Conservation (phyloP, 495 filamentous ascomycete genomes). For the Annulohypoxylon bovei region DNA sequence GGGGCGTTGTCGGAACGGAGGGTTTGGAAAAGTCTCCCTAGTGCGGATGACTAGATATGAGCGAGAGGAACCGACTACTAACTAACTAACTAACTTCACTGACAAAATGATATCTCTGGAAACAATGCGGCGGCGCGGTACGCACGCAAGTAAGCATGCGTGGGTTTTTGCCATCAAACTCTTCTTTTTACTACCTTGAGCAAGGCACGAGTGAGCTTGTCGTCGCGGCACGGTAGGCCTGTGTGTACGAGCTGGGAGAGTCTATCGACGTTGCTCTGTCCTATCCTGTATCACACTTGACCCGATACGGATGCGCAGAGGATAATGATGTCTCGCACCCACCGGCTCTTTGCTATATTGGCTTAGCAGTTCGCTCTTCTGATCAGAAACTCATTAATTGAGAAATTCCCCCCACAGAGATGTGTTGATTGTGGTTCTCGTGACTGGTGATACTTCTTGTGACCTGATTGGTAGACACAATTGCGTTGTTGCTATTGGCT, state of each 20-base stretch:
- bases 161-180: not conserved
- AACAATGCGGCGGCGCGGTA: constrained; percentile 2
- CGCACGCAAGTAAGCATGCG: not conserved
- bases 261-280: not conserved
- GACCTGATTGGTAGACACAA: not conserved
- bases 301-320: not conserved
- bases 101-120: constrained; percentile 10
- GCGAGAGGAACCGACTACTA: not conserved
- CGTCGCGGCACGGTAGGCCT: not conserved
- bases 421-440: not conserved
- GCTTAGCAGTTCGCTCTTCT: constrained; percentile 21
- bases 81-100: constrained; percentile 1
- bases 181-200: not conserved
- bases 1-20: constrained; percentile 35
- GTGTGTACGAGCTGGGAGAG: not conserved
- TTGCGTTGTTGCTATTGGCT: not conserved
- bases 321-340: constrained; percentile 5
- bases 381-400: constrained; percentile 29
- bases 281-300: not conserved
- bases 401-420: constrained; percentile 26
- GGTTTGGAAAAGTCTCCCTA: constrained; percentile 26
- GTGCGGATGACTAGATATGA: constrained; percentile 17
- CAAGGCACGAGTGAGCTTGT: constrained; percentile 1
- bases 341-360: constrained; percentile 34
- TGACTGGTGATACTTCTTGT: not conserved